A percentile compares a stretch with the other conserved stretches of the same genome.
These are phyloP conservation scores for Andrographis paniculata DNA, from an alignment of 305 asterid genomes.

Conservation along the genomic window DNA sequence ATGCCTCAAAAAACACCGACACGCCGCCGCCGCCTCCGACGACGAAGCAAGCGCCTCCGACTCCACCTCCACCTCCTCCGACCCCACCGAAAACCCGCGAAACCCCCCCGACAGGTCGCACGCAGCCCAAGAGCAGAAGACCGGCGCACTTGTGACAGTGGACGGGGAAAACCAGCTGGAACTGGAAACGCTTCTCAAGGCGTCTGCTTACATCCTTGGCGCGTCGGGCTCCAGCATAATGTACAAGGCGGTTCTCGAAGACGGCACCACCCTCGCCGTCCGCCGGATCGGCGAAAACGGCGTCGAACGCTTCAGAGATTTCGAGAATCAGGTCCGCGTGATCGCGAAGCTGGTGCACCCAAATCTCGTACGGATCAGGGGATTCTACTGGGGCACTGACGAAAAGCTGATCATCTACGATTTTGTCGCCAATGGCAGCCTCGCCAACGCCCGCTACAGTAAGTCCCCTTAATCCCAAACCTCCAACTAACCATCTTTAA, in stretches of 20 bases:
- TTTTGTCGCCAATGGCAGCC: slow-evolving; percentile 80
- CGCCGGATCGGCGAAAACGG: slow-evolving; percentile 78
- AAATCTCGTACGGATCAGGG: slow-evolving; percentile 65
- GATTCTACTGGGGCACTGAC: slow-evolving; percentile 82
- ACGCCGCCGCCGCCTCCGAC: slow-evolving; percentile 17
- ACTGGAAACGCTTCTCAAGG: slow-evolving; percentile 61
- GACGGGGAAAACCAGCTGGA: slow-evolving; percentile 81
- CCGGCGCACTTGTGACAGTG: slow-evolving; percentile 55
- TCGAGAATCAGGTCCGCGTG: slow-evolving; percentile 54
- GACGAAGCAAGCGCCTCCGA: slow-evolving; percentile 11
- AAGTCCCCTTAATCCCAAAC: slow-evolving; percentile 24
- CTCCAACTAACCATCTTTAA: not conserved
- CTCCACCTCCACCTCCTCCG: slow-evolving; percentile 29
- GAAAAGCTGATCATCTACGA: slow-evolving; percentile 87
- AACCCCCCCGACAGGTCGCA: slow-evolving; percentile 12
- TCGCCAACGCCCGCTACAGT: slow-evolving; percentile 74
- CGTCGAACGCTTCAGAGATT: slow-evolving; percentile 59
- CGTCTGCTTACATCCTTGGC: slow-evolving; percentile 81
- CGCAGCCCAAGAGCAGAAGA: slow-evolving; percentile 27
- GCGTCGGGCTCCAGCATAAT: slow-evolving; percentile 81
- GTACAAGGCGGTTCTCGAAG: slow-evolving; percentile 87
- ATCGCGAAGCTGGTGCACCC: slow-evolving; percentile 74
- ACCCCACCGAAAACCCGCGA: slow-evolving; percentile 18
- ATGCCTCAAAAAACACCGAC: slow-evolving; percentile 41
- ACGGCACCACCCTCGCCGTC: slow-evolving; percentile 68